phyloP scores from a whole-genome alignment of 352 stramenopile species.

The Blastocystis sp. region DNA sequence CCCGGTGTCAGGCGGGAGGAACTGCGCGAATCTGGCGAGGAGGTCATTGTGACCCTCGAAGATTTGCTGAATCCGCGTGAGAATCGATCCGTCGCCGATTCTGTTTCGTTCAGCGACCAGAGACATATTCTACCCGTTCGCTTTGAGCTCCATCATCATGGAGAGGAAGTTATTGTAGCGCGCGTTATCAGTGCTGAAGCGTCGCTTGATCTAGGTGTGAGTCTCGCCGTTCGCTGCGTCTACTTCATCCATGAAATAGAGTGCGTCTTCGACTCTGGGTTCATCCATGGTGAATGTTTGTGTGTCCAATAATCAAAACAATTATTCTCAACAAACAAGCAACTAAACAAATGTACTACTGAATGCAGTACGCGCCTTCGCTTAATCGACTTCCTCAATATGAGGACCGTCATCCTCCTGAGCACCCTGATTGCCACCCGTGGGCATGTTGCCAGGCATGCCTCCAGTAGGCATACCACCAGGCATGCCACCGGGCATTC shows the following conservation, averaged over 20 bases:
- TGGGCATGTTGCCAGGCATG: conserved; percentile 61
- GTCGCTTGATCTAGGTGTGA: neutral
- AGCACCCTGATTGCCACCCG: neutral
- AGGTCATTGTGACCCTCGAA: conserved; percentile 41
- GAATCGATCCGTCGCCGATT: neutral
- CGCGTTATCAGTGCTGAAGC: conserved; percentile 5
- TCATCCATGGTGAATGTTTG: conserved; percentile 19
- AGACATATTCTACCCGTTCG: neutral
- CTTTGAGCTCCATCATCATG: conserved; percentile 12
- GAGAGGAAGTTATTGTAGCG: conserved; percentile 26
- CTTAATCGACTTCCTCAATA: conserved; percentile 64
- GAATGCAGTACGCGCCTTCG: conserved; percentile 51
- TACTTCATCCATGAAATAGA: conserved; percentile 39
- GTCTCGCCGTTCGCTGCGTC: neutral
- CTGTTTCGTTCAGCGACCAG: neutral
- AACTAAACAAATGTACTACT: neutral
- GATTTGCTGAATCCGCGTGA: neutral
- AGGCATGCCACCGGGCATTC: conserved; percentile 65
- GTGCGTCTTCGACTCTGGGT: neutral
- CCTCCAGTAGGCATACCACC: conserved; percentile 64
- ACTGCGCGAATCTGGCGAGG: conserved; percentile 9
- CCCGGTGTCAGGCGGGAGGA: conserved; percentile 7
- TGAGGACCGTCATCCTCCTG: conserved; percentile 58
- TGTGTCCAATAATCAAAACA: no score
- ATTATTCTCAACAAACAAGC: neutral